Conservation (phyloP, 192 early-diverging fungal genomes). For the Thamnidium elegans region DNA sequence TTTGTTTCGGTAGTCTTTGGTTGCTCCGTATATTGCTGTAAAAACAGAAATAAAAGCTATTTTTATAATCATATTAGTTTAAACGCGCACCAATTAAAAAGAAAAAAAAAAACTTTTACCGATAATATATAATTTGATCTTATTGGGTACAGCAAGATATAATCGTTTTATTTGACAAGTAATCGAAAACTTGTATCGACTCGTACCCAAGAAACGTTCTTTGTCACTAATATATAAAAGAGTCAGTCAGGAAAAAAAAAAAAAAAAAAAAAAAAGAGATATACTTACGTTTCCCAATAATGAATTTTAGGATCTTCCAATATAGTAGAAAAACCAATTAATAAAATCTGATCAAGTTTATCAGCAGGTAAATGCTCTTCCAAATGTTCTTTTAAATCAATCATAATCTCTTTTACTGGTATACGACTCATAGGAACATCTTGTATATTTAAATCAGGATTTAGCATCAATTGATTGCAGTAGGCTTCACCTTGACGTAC, state of each 20-base stretch:
- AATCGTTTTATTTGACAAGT: neutral
- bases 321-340: neutral
- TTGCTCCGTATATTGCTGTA: neutral
- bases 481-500: neutral
- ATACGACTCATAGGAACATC: neutral
- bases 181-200: neutral
- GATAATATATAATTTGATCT: neutral
- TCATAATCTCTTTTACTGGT: neutral
- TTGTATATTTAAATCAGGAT: neutral
- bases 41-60: neutral
- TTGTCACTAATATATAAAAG: too few relatives aligned
- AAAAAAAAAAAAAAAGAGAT: too few relatives aligned
- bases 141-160: neutral
- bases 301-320: neutral
- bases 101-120: neutral
- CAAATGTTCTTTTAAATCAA: too few relatives aligned
- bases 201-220: neutral
- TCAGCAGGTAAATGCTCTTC: too few relatives aligned
- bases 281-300: too few relatives aligned
- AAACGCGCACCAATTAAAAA: neutral
- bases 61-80: neutral
- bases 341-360: too few relatives aligned
- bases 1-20: neutral
- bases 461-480: neutral
- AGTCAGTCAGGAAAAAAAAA: too few relatives aligned